A percentile compares a stretch with the other conserved stretches of the same genome.
These are phyloP conservation scores for Phoenix roebelenii DNA, from an alignment of 176 grass and related monocot species.

Conservation along the genomic window DNA sequence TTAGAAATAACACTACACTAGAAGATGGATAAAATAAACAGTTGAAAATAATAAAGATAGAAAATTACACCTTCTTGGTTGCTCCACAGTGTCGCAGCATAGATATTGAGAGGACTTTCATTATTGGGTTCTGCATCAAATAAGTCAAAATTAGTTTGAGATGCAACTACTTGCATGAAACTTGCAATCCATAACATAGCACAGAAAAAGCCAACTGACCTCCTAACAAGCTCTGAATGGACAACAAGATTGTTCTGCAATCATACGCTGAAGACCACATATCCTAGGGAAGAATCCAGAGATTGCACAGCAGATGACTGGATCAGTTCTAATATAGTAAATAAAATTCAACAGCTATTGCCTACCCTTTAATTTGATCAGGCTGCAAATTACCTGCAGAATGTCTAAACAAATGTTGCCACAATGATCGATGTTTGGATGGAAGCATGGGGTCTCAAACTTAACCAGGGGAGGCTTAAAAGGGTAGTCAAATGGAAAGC, in stretches of 20 bases:
- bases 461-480: conserved; percentile 32
- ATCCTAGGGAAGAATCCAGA: background rate
- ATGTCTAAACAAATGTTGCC: conserved; percentile 33
- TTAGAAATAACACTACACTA: background rate
- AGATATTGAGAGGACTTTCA: conserved; percentile 26
- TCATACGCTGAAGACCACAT: conserved; percentile 33
- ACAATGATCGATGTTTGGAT: conserved; percentile 28
- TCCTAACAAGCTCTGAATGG: conserved; percentile 30
- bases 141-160: background rate
- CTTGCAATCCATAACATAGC: background rate
- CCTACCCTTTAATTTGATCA: background rate
- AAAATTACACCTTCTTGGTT: conserved; percentile 25
- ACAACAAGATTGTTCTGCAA: conserved; percentile 24
- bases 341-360: no score
- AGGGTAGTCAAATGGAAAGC: conserved; percentile 25
- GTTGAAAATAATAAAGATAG: background rate
- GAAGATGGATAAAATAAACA: background rate
- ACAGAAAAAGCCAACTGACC: conserved; percentile 4
- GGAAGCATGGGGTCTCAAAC: conserved; percentile 30
- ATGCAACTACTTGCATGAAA: background rate
- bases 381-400: conserved; percentile 14
- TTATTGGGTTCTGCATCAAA: conserved; percentile 26
- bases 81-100: conserved; percentile 26
- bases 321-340: no score
- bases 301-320: background rate